These are phyloP conservation scores for Penicillium crystallinum DNA, from an alignment of 495 filamentous ascomycete species.

Conservation along the genomic window DNA sequence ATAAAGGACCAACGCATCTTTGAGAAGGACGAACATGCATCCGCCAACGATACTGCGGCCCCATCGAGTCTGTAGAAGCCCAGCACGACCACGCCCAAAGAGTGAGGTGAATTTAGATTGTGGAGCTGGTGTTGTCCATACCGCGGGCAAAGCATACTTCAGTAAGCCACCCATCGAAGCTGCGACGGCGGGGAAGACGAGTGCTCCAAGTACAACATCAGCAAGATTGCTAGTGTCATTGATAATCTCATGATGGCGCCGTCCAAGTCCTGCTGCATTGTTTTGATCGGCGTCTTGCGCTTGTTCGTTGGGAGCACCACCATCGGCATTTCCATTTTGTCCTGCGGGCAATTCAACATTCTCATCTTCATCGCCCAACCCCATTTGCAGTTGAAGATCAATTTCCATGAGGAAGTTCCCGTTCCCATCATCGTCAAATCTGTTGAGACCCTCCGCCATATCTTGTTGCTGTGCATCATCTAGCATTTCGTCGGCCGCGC, in stretches of 20 bases:
- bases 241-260: slow-evolving; percentile 42
- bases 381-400: slow-evolving; percentile 39
- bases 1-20: slow-evolving; percentile 70
- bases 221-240: slow-evolving; percentile 48
- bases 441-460: slow-evolving; percentile 35
- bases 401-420: slow-evolving; percentile 44
- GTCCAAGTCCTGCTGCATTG: slow-evolving; percentile 30
- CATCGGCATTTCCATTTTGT: slow-evolving; percentile 17
- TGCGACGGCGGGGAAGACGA: slow-evolving; percentile 58
- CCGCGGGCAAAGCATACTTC: slow-evolving; percentile 53
- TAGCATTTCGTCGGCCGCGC: slow-evolving; percentile 46
- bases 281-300: slow-evolving; percentile 24
- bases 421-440: slow-evolving; percentile 36
- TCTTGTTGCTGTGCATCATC: slow-evolving; percentile 43
- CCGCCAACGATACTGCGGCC: slow-evolving; percentile 76
- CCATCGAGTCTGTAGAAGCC: slow-evolving; percentile 70
- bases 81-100: slow-evolving; percentile 38
- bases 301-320: slow-evolving; percentile 22
- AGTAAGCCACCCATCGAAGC: slow-evolving; percentile 65
- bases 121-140: slow-evolving; percentile 49
- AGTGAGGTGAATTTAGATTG: slow-evolving; percentile 16
- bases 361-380: slow-evolving; percentile 36
- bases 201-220: slow-evolving; percentile 55
- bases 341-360: slow-evolving; percentile 15
- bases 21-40: slow-evolving; percentile 71